These are phyloP conservation scores for Bremia lactucae DNA, from an alignment of 352 stramenopile genomes.

Conservation along the genomic window DNA sequence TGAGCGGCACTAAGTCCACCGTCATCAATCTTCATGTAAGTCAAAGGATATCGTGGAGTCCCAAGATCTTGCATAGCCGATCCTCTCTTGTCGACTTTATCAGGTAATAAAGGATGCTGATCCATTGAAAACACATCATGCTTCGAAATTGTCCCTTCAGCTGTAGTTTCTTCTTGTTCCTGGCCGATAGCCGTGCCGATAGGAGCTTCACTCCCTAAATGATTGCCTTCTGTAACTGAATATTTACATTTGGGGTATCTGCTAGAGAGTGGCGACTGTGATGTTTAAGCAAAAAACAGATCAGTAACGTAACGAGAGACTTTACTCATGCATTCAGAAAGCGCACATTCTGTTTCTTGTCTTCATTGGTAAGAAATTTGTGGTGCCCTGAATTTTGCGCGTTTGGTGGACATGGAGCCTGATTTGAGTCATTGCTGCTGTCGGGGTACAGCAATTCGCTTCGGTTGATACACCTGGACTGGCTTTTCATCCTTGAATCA, in stretches of 20 bases:
- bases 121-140: not conserved
- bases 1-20: slow-evolving; percentile 39
- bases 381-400: not conserved
- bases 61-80: slow-evolving; percentile 28
- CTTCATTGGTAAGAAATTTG: not conserved
- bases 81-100: not conserved
- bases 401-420: not conserved
- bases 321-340: not conserved
- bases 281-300: not conserved
- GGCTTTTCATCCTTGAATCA: slow-evolving; percentile 3
- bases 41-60: slow-evolving; percentile 26
- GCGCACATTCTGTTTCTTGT: slow-evolving; percentile 15
- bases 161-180: not conserved
- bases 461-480: too few species aligned
- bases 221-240: not conserved
- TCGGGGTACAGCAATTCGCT: too few species aligned
- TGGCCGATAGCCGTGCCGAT: not conserved
- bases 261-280: slow-evolving; percentile 1
- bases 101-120: not conserved
- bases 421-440: slow-evolving; percentile 3
- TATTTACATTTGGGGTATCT: slow-evolving; percentile 4
- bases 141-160: not conserved
- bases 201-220: slow-evolving; percentile 1
- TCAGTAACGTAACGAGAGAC: not conserved
- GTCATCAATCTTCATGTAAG: slow-evolving; percentile 18